phyloP scores from a whole-genome alignment of 1,284 basidiomycete species.

The Microbotryum silenes-acaulis region DNA sequence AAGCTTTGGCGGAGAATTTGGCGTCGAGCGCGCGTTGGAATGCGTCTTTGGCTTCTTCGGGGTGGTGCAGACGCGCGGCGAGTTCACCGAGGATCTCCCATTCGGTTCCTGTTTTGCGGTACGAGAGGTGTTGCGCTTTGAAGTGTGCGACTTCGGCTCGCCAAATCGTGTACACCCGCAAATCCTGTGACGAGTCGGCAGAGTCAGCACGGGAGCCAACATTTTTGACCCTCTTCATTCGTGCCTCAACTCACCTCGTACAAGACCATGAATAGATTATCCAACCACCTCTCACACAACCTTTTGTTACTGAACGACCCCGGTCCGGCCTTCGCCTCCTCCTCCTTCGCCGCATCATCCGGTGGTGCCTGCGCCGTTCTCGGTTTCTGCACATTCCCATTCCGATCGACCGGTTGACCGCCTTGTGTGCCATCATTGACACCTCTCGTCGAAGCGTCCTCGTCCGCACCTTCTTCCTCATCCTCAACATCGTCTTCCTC shows the following conservation, averaged over 20 bases:
- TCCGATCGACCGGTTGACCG: constrained; percentile 4
- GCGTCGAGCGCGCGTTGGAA: constrained; percentile 88
- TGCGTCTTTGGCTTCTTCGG: constrained; percentile 95
- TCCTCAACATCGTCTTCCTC: constrained; percentile 57
- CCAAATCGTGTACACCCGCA: constrained; percentile 99
- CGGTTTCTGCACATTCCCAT: constrained; percentile 41
- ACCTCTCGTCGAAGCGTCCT: constrained; percentile 64
- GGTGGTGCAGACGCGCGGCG: constrained; percentile 83
- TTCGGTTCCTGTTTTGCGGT: constrained; percentile 90
- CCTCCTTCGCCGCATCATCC: constrained; percentile 25
- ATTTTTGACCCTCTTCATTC: no score
- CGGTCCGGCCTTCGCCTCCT: constrained; percentile 38
- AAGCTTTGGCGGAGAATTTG: constrained; percentile 83
- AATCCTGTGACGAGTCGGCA: constrained; percentile 52
- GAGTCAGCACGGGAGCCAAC: not conserved
- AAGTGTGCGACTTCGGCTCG: constrained; percentile 98
- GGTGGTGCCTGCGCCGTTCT: constrained; percentile 37
- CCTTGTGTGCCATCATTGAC: constrained; percentile 32
- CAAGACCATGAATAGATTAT: constrained; percentile 96
- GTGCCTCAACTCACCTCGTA: constrained; percentile 62
- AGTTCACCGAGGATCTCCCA: constrained; percentile 99
- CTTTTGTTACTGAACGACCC: constrained; percentile 92
- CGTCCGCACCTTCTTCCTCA: constrained; percentile 48
- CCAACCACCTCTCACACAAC: constrained; percentile 94
- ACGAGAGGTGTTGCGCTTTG: constrained; percentile 93